Conservation (phyloP, 2,329 filamentous ascomycete species). For the Tetracladium maxilliforme region DNA sequence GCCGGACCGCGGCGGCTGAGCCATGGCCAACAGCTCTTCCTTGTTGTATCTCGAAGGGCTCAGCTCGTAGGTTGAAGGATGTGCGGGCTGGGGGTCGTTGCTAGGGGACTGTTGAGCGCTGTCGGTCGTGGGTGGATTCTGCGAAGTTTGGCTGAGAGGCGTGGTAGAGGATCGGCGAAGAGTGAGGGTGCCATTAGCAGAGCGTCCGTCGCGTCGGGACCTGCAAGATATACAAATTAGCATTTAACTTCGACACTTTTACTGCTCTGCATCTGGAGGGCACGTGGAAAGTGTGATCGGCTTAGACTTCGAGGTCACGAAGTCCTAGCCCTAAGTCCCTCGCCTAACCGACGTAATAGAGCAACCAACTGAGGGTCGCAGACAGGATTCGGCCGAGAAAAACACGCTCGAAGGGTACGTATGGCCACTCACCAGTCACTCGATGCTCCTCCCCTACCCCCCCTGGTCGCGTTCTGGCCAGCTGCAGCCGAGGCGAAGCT, state of each 20-base stretch:
- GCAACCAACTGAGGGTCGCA: too few relatives aligned
- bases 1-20: constrained; percentile 38
- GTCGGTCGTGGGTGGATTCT: constrained; percentile 13
- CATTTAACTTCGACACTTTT: neutral
- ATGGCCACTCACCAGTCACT: constrained; percentile 14
- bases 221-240: constrained; percentile 16
- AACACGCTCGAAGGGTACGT: neutral
- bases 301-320: constrained; percentile 1
- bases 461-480: constrained; percentile 49
- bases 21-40: constrained; percentile 59
- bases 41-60: constrained; percentile 17
- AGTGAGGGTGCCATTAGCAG: constrained; percentile 47
- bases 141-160: constrained; percentile 22
- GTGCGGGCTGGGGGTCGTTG: constrained; percentile 18
- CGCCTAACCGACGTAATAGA: too few relatives aligned
- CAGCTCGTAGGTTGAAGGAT: constrained; percentile 24
- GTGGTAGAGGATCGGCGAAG: constrained; percentile 50
- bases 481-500: constrained; percentile 76
- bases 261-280: constrained; percentile 2
- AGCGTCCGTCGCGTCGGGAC: constrained; percentile 41
- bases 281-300: constrained; percentile 1
- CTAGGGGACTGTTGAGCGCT: constrained; percentile 7
- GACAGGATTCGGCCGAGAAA: neutral
- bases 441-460: constrained; percentile 55
- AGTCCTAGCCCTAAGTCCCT: neutral